Conservation (phyloP, 2,329 filamentous ascomycete genomes). For the Aspergillus sp. region DNA sequence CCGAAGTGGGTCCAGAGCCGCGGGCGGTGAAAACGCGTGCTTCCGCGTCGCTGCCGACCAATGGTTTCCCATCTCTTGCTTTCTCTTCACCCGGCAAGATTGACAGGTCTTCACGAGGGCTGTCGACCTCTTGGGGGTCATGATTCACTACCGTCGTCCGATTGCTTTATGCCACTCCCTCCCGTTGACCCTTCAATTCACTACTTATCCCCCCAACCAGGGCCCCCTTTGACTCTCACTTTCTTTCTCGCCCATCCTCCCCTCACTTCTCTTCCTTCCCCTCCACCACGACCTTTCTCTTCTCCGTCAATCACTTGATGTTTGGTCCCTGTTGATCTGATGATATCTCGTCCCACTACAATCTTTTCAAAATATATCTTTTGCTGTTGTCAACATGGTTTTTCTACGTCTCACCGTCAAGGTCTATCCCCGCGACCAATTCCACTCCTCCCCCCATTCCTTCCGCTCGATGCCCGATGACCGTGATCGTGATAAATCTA, state of each 20-base stretch:
- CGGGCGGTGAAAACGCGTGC: neutral
- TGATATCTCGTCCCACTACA: too few relatives aligned
- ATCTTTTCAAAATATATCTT: neutral
- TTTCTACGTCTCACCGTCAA: conserved; percentile 38
- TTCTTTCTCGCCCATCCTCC: neutral
- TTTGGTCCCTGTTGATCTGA: too few relatives aligned
- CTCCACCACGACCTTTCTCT: too few relatives aligned
- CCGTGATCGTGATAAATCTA: conserved; percentile 14
- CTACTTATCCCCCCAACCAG: too few relatives aligned
- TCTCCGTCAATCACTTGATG: too few relatives aligned
- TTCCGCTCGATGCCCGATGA: conserved; percentile 15
- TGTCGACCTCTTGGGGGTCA: neutral
- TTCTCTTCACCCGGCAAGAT: neutral
- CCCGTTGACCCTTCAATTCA: neutral
- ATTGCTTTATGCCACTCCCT: neutral
- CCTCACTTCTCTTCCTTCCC: neutral
- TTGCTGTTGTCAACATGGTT: conserved; percentile 28
- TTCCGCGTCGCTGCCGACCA: neutral
- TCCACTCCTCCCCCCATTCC: conserved; percentile 12
- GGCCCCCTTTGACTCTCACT: neutral
- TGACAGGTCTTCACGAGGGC: neutral
- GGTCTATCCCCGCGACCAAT: conserved; percentile 31
- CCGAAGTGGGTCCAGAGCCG: neutral
- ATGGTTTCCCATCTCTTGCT: neutral
- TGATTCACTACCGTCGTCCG: neutral